phyloP scores from a whole-genome alignment of 768 basidiomycete genomes.

The Suillus tomentosus region DNA sequence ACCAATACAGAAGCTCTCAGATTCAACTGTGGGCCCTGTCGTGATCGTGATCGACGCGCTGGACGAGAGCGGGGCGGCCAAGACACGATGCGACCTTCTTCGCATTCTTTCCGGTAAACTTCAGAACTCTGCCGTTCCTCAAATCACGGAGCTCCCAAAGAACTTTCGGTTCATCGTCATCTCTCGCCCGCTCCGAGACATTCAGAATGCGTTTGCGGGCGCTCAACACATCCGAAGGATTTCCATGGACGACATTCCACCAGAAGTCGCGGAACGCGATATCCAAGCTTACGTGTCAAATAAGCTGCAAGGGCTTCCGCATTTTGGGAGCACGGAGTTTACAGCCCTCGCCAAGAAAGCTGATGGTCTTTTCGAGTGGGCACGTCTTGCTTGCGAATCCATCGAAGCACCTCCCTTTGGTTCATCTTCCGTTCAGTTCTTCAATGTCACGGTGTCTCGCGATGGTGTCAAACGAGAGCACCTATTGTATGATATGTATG shows the following conservation, averaged over 20 bases:
- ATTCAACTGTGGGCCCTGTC: conserved; percentile 19
- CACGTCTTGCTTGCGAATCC: not conserved
- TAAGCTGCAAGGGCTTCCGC: not conserved
- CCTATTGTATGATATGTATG: not conserved
- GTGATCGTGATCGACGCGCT: conserved; percentile 28
- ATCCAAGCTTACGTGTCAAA: not conserved
- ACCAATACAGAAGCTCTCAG: conserved; percentile 10
- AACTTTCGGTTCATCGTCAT: conserved; percentile 14
- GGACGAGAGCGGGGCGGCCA: conserved; percentile 16
- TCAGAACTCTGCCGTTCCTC: no score
- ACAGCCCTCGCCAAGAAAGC: not conserved
- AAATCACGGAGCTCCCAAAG: conserved; percentile 4
- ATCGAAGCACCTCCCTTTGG: not conserved
- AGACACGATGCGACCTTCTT: conserved; percentile 18
- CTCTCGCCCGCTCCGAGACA: not conserved
- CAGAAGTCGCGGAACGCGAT: not conserved
- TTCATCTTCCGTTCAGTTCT: not conserved
- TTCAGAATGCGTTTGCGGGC: no score
- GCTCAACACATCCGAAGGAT: not conserved
- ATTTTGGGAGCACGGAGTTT: not conserved
- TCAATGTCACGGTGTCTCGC: not conserved
- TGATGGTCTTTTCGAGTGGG: not conserved
- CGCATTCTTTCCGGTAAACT: not conserved
- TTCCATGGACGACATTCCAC: not conserved
- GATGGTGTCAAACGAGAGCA: no score